phyloP scores from a whole-genome alignment of 116 monocot genomes.

The Trichopus zeylanicus region DNA sequence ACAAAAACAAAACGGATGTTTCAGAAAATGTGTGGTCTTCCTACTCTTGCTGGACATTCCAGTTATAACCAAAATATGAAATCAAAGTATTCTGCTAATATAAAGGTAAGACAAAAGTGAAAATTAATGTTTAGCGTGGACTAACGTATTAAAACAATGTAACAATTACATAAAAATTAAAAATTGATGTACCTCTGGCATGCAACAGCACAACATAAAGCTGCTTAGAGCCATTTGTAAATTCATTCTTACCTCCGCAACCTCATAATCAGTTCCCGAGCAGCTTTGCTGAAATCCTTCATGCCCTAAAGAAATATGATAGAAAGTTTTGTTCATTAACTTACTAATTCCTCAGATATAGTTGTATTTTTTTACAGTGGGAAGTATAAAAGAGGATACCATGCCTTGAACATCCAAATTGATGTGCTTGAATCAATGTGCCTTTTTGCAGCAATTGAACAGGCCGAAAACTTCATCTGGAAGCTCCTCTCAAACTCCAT shows the following conservation, averaged over 20 bases:
- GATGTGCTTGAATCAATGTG: constrained; percentile 59
- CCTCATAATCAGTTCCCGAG: constrained; percentile 45
- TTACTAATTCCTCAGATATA: no score
- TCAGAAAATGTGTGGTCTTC: no score
- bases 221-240: background rate
- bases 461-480: constrained; percentile 41
- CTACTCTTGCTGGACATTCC: no score
- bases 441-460: constrained; percentile 54
- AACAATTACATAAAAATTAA: no score
- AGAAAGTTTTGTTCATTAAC: background rate
- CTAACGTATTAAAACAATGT: no score
- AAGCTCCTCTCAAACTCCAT: constrained; percentile 51
- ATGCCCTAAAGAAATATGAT: constrained; percentile 22
- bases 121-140: no score
- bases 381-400: constrained; percentile 19
- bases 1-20: no score
- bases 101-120: no score
- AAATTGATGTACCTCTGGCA: no score
- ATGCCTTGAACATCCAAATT: constrained; percentile 67
- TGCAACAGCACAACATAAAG: background rate
- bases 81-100: no score
- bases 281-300: constrained; percentile 57
- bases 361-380: no score
- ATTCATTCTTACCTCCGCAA: constrained; percentile 49
- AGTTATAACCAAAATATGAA: no score